phyloP scores from a whole-genome alignment of 1,284 basidiomycete genomes.

The Trichosporon coremiiforme region DNA sequence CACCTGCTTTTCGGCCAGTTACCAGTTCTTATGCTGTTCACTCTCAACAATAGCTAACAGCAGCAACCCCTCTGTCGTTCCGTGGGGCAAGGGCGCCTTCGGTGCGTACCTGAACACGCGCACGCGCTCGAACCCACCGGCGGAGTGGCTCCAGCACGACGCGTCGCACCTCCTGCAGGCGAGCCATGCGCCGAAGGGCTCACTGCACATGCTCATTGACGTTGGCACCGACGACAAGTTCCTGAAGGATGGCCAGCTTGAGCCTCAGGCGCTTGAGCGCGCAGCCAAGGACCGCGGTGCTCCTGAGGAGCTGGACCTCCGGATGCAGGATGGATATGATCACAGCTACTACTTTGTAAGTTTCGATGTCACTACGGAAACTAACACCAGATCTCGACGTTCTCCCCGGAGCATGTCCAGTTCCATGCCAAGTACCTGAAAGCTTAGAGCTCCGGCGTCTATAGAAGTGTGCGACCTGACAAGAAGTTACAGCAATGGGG shows the following conservation, averaged over 20 bases:
- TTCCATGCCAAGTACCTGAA: slow-evolving; percentile 60
- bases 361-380: slow-evolving; percentile 29
- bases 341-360: slow-evolving; percentile 88
- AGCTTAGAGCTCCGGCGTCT: slow-evolving; percentile 28
- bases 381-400: slow-evolving; percentile 65
- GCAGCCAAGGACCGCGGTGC: slow-evolving; percentile 61
- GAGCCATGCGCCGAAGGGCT: slow-evolving; percentile 59
- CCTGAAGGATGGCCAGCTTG: slow-evolving; percentile 79
- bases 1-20: too few species aligned
- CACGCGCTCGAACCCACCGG: slow-evolving; percentile 59
- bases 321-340: slow-evolving; percentile 86
- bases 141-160: slow-evolving; percentile 65
- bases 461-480: not conserved
- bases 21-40: too few species aligned
- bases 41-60: too few species aligned
- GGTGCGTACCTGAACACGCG: slow-evolving; percentile 68
- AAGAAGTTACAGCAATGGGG: not conserved
- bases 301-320: slow-evolving; percentile 74
- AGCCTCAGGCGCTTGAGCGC: slow-evolving; percentile 79
- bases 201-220: slow-evolving; percentile 78
- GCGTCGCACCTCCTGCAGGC: slow-evolving; percentile 76
- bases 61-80: slow-evolving; percentile 77
- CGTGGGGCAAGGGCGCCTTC: slow-evolving; percentile 95
- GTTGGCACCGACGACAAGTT: slow-evolving; percentile 86
- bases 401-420: slow-evolving; percentile 61